Evolutionary conservation across 2,329 filamentous ascomycete genomes (phyloP).

Genomic region (Epichloe hybrida): DNA sequence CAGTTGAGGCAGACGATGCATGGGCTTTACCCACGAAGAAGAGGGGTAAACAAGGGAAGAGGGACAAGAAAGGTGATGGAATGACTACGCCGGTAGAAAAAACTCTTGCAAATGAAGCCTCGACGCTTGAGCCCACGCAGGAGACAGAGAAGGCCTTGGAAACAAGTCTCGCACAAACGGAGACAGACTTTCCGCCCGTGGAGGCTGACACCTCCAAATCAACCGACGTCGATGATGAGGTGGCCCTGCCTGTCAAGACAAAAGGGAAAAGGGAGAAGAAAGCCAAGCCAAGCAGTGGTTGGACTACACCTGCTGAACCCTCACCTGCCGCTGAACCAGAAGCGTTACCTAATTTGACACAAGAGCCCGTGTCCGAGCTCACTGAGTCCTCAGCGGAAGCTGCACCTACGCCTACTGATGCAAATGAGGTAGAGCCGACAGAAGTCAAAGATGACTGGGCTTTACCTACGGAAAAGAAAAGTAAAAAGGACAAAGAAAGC

Average conservation of each 20-base stretch:
- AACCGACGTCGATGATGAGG: not conserved
- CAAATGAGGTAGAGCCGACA: not conserved
- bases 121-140: not conserved
- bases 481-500: slow-evolving; percentile 3
- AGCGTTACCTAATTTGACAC: not conserved
- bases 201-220: not conserved
- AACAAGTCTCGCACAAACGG: not conserved
- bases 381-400: not conserved
- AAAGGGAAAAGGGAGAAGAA: slow-evolving; percentile 29
- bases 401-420: not conserved
- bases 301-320: not conserved
- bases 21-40: slow-evolving; percentile 3
- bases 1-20: not conserved
- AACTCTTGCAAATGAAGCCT: not conserved
- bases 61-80: not conserved
- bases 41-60: slow-evolving; percentile 5
- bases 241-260: slow-evolving; percentile 20
- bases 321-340: not conserved
- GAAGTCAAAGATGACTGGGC: slow-evolving; percentile 1
- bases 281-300: slow-evolving; percentile 4
- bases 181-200: not conserved
- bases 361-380: not conserved
- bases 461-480: slow-evolving; percentile 1
- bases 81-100: not conserved
- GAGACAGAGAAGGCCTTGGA: not conserved